These are phyloP conservation scores for Calonectria henricotiae DNA, from an alignment of 2,329 filamentous ascomycete genomes.

Conservation along the genomic window DNA sequence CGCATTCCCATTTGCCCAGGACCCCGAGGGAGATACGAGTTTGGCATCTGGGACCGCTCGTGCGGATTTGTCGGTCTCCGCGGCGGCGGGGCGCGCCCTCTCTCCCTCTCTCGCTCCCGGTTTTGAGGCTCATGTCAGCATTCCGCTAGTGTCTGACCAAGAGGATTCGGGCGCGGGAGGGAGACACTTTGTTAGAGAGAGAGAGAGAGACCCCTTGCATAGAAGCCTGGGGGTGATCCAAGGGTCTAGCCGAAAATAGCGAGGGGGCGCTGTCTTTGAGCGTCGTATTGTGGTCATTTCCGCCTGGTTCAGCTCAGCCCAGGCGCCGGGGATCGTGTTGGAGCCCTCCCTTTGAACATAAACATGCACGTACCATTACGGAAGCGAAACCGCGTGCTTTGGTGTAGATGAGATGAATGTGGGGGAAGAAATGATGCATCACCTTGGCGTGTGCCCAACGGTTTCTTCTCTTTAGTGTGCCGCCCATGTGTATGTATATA, in stretches of 20 bases:
- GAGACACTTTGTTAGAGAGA: neutral
- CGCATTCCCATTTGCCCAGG: constrained; percentile 12
- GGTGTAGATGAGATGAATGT: neutral
- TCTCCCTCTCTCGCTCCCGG: no score
- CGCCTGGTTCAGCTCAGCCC: constrained; percentile 17
- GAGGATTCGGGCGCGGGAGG: neutral
- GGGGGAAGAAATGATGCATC: constrained; percentile 1
- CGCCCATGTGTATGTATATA: neutral
- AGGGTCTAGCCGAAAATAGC: constrained; percentile 23
- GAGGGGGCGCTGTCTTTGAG: constrained; percentile 6
- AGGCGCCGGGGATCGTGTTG: constrained; percentile 8
- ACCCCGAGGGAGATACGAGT: constrained; percentile 10
- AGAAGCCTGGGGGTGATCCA: constrained; percentile 11
- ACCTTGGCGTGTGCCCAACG: neutral
- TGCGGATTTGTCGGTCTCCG: constrained; percentile 16
- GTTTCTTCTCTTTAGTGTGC: neutral
- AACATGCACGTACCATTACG: neutral
- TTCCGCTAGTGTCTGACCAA: constrained; percentile 19
- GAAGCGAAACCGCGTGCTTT: neutral
- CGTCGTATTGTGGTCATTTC: constrained; percentile 23
- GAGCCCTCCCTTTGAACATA: constrained; percentile 18
- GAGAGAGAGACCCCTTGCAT: neutral
- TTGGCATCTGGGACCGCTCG: neutral
- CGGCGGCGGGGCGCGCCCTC: neutral
- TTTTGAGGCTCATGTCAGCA: constrained; percentile 23